Evolutionary conservation across 345 rosid genomes (phyloP), one percentile per base, ranked within the genome.

Genomic region (Melaleuca alternifolia): DNA sequence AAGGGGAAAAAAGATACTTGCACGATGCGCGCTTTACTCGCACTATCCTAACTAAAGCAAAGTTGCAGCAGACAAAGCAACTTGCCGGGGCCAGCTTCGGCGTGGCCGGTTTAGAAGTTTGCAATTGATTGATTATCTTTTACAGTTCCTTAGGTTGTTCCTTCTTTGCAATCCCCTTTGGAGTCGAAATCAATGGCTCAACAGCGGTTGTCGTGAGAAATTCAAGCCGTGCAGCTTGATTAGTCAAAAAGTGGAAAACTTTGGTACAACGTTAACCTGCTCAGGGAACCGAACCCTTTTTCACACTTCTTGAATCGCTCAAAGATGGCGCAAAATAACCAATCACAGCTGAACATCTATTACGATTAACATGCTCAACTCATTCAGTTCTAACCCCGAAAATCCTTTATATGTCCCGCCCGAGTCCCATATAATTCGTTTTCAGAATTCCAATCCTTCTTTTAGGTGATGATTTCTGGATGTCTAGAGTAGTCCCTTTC

Each of bases 101-200:
- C 59, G 10, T 83, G 85, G 59, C 57, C 59, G 9, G 85, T 83
- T 51, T 83, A 54, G 81, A 71, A 71, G 81, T 37, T 71, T 16
- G 79, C 48, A 71, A 71, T 71, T 71, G 81, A 71, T 71, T 71
- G 81, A 37, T 41, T 37, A 71, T 24, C 81, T 71, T 71, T 71
- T 71, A 37, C 81, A 18, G 26, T 71, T 71, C 44, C 81, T 71
- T 44, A 1, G 81, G 81, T 71, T 71, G 81, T 37, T 48, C 48
- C 48, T 37, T 41, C 81, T 71, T 41, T 71, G 81, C 48, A 18
- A 48, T 71, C 81, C 79, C 81, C 48, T 71, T 71, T 71, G 81
- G 81, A 71, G 48, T 71, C 18, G 26, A 71, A 71, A 71, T 71
- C 81, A 37, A 71, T 71, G 81, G 81, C 81, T 71, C 81, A 2